Evolutionary conservation across 2,329 filamentous ascomycete species (phyloP), one percentile per base, ranked within the genome.

Genomic region (Stagonosporopsis rhizophila): DNA sequence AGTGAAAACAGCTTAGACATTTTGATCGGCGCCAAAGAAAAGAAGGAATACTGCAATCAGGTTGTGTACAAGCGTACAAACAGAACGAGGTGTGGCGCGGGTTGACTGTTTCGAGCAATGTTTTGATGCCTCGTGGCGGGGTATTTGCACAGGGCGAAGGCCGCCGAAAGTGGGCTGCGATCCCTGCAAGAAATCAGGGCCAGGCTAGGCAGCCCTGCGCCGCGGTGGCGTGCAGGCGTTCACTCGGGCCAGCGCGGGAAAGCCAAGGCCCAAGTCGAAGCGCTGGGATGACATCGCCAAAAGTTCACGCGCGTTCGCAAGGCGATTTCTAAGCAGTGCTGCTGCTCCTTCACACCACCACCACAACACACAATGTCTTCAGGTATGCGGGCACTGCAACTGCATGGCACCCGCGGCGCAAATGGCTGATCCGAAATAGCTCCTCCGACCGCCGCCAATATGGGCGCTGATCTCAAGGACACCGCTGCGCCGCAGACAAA

Each of bases 1-100:
- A 98, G 87, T 67, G 92, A 93, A 80, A 97, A 98, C 72, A 91
- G 75, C 76, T 90, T 92, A 53, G 78, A 69, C 80, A 84, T 85
- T 41, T 25, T 63, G 39, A 22, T 27, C 32, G 14, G 46, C 23
- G 44, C 55, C 45, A 42, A 47, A 51, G 34, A 46, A 54, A 58
- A 28, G 25, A 14, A 32, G 5, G 9, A 34, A 39, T 34, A 23
- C 22, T 42, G 38, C 25, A 37, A 19, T 15, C 9, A 28, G 19
- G 8, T 28, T 11, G 25, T 34, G 11, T 39, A 23, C 22, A 34
- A 42, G 38, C 19, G 54, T 28, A 14, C 27, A 23, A n/a, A 14
- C 8, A 38, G 12, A 35, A 35, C 35, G 19, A 22, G 19, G 32
- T 44, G 53, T 52, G 53, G 53, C 53, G 53, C 15, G 19, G 38